A percentile compares a stretch with the other conserved stretches of the same genome.
These are phyloP conservation scores for Nicotiana otophora DNA, from an alignment of 257 asterid genomes.

Conservation along the genomic window DNA sequence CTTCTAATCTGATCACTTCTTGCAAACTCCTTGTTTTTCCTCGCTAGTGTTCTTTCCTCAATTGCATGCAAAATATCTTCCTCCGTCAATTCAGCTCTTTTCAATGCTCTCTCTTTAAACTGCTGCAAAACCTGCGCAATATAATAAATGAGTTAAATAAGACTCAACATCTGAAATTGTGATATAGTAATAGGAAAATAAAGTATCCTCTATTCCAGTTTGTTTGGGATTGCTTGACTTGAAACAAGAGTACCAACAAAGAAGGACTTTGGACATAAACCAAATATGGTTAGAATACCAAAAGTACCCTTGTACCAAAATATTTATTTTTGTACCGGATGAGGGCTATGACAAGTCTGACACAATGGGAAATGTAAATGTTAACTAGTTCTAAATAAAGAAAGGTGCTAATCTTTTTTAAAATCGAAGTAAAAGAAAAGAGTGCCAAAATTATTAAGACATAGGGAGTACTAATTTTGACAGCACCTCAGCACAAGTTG, in stretches of 20 bases:
- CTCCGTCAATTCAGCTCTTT: conserved; percentile 58
- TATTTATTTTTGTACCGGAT: background rate
- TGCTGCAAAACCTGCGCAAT: conserved; percentile 59
- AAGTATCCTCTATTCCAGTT: background rate
- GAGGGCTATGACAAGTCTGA: background rate
- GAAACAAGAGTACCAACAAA: background rate
- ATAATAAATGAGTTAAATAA: background rate
- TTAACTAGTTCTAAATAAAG: background rate
- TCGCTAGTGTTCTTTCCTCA: conserved; percentile 56
- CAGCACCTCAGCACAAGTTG: conserved; percentile 35
- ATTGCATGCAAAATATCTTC: conserved; percentile 47
- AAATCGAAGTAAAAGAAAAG: background rate
- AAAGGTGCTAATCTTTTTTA: background rate
- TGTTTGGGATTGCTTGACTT: background rate
- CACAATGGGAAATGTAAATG: background rate
- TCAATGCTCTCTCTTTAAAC: conserved; percentile 76
- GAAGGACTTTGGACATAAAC: background rate
- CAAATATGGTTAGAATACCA: background rate
- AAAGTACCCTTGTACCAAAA: background rate
- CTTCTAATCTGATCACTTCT: conserved; percentile 65
- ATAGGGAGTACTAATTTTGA: background rate
- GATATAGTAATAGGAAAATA: background rate
- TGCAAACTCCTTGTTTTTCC: conserved; percentile 49
- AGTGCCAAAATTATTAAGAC: background rate
- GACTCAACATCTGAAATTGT: background rate